phyloP scores from a whole-genome alignment of 2,329 filamentous ascomycete genomes.

The Colletotrichum australisinense region DNA sequence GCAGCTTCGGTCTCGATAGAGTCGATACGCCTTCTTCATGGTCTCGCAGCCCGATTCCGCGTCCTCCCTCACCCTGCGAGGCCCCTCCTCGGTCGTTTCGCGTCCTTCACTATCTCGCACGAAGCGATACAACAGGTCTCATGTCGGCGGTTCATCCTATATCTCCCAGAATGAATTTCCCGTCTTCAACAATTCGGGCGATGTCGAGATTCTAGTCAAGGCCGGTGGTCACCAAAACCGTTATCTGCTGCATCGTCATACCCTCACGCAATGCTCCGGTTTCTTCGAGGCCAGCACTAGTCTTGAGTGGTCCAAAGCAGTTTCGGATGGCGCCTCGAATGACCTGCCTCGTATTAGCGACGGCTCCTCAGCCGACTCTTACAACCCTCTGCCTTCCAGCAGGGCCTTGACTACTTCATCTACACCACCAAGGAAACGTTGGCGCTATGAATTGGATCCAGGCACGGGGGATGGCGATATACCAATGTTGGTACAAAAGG shows the following conservation, averaged over 20 bases:
- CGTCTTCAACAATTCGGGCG: constrained; percentile 87
- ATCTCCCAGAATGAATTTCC: constrained; percentile 91
- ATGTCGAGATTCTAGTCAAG: constrained; percentile 88
- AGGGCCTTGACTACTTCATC: constrained; percentile 42
- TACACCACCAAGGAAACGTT: constrained; percentile 65
- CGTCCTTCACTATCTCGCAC: constrained; percentile 68
- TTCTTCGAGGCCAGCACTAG: constrained; percentile 92
- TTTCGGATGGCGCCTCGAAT: constrained; percentile 46
- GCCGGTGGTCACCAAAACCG: constrained; percentile 79
- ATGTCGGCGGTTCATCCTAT: constrained; percentile 77
- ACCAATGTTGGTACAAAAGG: constrained; percentile 89
- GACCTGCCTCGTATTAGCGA: constrained; percentile 68
- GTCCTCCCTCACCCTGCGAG: constrained; percentile 67
- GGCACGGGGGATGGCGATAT: constrained; percentile 79
- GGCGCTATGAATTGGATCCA: constrained; percentile 90
- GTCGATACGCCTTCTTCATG: constrained; percentile 55
- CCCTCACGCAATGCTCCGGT: constrained; percentile 88
- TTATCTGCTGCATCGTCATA: constrained; percentile 89
- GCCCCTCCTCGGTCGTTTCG: constrained; percentile 71
- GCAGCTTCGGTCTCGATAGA: constrained; percentile 15
- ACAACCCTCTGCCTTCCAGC: not conserved
- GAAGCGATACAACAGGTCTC: constrained; percentile 84
- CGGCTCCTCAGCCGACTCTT: constrained; percentile 46
- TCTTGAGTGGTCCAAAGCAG: constrained; percentile 75
- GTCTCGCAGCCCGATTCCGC: constrained; percentile 71